Conservation (phyloP, 768 basidiomycete species). For the Sarcodon aspratus region DNA sequence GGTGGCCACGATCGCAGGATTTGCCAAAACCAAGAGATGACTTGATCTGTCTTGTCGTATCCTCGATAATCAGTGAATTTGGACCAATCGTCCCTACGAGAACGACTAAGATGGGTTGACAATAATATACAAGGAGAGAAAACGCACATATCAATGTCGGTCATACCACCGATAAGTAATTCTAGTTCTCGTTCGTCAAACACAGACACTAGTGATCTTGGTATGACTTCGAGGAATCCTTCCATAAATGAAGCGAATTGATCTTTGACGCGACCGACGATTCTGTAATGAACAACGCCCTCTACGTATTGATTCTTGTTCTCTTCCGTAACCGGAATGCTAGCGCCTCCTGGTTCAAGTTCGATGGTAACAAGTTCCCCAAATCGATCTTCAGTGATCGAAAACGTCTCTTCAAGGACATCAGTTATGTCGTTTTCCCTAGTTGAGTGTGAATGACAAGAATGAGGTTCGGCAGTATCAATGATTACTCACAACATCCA, state of each 20-base stretch:
- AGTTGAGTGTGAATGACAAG: background rate
- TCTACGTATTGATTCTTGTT: constrained; percentile 77
- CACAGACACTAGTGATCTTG: constrained; percentile 73
- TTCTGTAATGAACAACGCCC: constrained; percentile 72
- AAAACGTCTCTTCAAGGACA: constrained; percentile 64
- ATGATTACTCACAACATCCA: constrained; percentile 59
- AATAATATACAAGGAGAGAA: background rate
- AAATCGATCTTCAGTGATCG: constrained; percentile 61
- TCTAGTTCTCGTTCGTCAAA: constrained; percentile 90
- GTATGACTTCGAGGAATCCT: constrained; percentile 77
- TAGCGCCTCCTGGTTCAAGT: constrained; percentile 49
- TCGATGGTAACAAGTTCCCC: constrained; percentile 62
- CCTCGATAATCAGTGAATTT: constrained; percentile 91
- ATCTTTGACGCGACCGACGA: constrained; percentile 67
- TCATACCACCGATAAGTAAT: constrained; percentile 82
- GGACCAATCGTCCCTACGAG: constrained; percentile 73
- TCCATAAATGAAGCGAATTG: constrained; percentile 83
- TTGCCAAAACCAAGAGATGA: constrained; percentile 96
- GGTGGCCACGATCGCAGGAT: constrained; percentile 84
- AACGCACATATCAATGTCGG: constrained; percentile 29
- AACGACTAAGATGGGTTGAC: background rate
- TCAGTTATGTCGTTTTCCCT: constrained; percentile 73
- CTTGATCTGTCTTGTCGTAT: constrained; percentile 76
- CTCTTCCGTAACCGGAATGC: constrained; percentile 53
- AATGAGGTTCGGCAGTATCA: constrained; percentile 1